Conservation (phyloP, 345 rosid genomes). For the Gynandropsis gynandra region DNA sequence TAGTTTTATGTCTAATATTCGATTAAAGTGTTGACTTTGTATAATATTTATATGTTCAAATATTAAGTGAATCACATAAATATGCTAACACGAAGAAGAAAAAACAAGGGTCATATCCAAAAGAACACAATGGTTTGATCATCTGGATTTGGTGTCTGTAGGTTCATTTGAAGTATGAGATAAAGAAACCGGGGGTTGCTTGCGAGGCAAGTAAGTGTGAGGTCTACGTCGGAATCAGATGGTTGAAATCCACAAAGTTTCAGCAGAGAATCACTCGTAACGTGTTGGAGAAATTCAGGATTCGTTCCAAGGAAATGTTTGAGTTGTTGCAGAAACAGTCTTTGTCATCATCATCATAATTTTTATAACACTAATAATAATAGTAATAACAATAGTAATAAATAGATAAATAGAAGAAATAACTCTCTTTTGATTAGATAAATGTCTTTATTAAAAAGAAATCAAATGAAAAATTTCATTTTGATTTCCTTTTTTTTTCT, state of each 20-base stretch:
- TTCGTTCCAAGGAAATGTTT: slow-evolving; percentile 45
- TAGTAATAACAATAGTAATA: no score
- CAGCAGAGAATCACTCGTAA: slow-evolving; percentile 63
- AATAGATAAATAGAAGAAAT: no score
- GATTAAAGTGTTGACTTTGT: no score
- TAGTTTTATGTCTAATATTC: no score
- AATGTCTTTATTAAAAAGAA: no score
- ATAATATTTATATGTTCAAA: no score
- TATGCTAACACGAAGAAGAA: no score
- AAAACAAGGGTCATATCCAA: no score
- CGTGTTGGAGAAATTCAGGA: slow-evolving; percentile 49
- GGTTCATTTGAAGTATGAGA: slow-evolving; percentile 53
- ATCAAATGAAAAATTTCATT: no score
- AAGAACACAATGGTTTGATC: background rate
- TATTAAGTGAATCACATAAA: no score
- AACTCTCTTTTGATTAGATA: no score
- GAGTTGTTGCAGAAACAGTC: slow-evolving; percentile 51
- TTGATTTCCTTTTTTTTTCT: no score
- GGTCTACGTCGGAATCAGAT: slow-evolving; percentile 42
- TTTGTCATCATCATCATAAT: slow-evolving; percentile 27
- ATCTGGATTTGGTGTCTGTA: slow-evolving; percentile 18
- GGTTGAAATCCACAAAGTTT: slow-evolving; percentile 67
- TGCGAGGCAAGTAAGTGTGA: slow-evolving; percentile 52
- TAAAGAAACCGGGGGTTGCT: slow-evolving; percentile 38
- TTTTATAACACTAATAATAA: slow-evolving; percentile 20